phyloP scores from a whole-genome alignment of 148 eudicot genomes.

The Rhododendron williamsianum region DNA sequence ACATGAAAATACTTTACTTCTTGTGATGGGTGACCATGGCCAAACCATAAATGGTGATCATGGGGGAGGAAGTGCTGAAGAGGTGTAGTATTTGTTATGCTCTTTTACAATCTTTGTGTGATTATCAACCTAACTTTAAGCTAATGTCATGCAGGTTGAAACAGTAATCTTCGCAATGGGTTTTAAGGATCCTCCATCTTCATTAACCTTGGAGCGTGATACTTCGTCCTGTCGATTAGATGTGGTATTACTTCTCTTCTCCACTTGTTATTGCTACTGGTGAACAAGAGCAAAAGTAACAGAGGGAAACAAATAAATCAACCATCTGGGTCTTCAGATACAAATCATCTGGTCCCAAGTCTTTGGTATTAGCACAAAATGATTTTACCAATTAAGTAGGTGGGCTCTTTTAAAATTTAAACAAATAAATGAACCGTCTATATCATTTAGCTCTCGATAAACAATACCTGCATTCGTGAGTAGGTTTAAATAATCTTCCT shows the following conservation, averaged over 20 bases:
- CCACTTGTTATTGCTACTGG: constrained; percentile 4
- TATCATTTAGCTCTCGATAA: neutral
- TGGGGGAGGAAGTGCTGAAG: constrained; percentile 95
- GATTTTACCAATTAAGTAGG: neutral
- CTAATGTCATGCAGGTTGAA: constrained; percentile 69
- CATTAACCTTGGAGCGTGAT: constrained; percentile 47
- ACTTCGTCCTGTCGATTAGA: constrained; percentile 57
- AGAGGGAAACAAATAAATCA: neutral
- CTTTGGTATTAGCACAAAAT: neutral
- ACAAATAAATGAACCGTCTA: neutral
- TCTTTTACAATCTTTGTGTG: constrained; percentile 7
- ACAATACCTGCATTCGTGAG: neutral
- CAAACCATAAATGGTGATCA: constrained; percentile 98
- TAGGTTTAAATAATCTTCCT: neutral
- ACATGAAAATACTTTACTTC: constrained; percentile 87
- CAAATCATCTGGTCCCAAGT: neutral
- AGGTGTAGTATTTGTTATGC: constrained; percentile 41
- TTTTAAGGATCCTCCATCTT: constrained; percentile 44
- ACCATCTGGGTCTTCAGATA: neutral
- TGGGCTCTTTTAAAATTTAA: neutral
- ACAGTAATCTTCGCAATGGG: constrained; percentile 89
- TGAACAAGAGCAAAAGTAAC: neutral
- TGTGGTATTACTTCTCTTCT: constrained; percentile 45
- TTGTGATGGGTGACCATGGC: constrained; percentile 99
- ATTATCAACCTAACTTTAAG: neutral